A percentile compares a stretch with the other conserved stretches of the same genome.
Evolutionary conservation across 2,329 filamentous ascomycete genomes (phyloP).

Genomic region (Ophiostoma fasciatum): DNA sequence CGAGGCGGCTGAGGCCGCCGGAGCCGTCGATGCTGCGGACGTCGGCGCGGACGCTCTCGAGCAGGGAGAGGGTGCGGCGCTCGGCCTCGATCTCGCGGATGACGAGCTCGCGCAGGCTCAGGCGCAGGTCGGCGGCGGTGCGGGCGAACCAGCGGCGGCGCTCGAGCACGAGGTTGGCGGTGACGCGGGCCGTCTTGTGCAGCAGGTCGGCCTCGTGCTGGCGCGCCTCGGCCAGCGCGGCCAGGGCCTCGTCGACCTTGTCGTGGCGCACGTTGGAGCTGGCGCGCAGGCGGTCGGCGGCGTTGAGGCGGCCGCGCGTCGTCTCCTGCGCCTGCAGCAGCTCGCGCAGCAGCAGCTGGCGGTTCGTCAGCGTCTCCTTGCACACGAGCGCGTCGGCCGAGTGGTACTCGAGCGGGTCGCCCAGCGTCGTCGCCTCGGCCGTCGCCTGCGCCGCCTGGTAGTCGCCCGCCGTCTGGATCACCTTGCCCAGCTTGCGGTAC

Average conservation of each 20-base stretch:
- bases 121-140: conserved; percentile 69
- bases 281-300: conserved; percentile 77
- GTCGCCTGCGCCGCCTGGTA: conserved; percentile 94
- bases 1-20: conserved; percentile 77
- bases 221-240: conserved; percentile 73
- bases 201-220: conserved; percentile 67
- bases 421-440: conserved; percentile 85
- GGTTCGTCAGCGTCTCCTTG: conserved; percentile 94
- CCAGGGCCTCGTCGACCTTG: conserved; percentile 96
- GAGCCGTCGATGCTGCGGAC: conserved; percentile 84
- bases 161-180: conserved; percentile 74
- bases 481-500: conserved; percentile 87
- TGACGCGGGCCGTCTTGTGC: conserved; percentile 79
- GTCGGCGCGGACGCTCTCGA: conserved; percentile 89
- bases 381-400: conserved; percentile 94
- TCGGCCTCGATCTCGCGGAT: conserved; percentile 92
- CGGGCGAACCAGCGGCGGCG: conserved; percentile 82
- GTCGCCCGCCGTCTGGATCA: conserved; percentile 86
- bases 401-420: conserved; percentile 87
- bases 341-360: conserved; percentile 89
- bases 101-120: conserved; percentile 81
- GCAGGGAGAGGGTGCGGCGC: conserved; percentile 72
- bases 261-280: conserved; percentile 78
- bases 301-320: conserved; percentile 67
- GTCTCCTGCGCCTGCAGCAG: conserved; percentile 79